Percentiles rank a stretch among this genome's conserved stretches.
Conservation (phyloP, 2,329 filamentous ascomycete species). For the Ramularia collo-cygni region DNA sequence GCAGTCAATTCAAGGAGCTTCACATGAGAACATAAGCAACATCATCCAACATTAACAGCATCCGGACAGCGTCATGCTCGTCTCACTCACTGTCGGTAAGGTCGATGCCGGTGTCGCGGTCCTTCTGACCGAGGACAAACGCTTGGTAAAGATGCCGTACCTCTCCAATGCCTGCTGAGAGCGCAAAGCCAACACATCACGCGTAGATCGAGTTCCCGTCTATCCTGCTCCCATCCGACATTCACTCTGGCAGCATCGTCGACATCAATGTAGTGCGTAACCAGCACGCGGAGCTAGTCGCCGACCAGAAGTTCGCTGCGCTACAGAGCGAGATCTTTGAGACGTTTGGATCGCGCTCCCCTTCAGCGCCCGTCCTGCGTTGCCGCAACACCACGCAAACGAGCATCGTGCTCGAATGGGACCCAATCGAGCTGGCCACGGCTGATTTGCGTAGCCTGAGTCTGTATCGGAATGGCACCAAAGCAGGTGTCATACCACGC, state of each 20-base stretch:
- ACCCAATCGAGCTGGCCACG: conserved; percentile 85
- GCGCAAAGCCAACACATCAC: too few species aligned
- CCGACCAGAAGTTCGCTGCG: conserved; percentile 67
- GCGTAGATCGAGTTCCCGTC: conserved; percentile 94
- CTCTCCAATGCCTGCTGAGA: conserved; percentile 1
- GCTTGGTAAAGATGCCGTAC: conserved; percentile 58
- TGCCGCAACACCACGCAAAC: conserved; percentile 98
- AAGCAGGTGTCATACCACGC: conserved; percentile 88
- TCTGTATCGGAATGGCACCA: conserved; percentile 91
- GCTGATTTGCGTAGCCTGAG: conserved; percentile 84
- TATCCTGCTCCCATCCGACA: conserved; percentile 90
- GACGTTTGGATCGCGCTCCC: conserved; percentile 76
- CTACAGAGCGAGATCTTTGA: conserved; percentile 86
- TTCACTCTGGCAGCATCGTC: conserved; percentile 92
- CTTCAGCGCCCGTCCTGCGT: conserved; percentile 69
- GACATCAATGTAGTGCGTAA: conserved; percentile 95
- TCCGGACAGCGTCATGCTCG: conserved; percentile 60
- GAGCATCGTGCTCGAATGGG: conserved; percentile 97
- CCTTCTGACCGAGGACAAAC: conserved; percentile 91
- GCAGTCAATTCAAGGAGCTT: too few species aligned
- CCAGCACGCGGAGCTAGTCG: conserved; percentile 64
- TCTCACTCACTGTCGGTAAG: conserved; percentile 97
- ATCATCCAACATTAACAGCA: conserved; percentile 2
- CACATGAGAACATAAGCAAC: too few species aligned
- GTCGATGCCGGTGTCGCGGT: conserved; percentile 98